Evolutionary conservation across 2,329 filamentous ascomycete species (phyloP).

Genomic region (Colletotrichum navitas): DNA sequence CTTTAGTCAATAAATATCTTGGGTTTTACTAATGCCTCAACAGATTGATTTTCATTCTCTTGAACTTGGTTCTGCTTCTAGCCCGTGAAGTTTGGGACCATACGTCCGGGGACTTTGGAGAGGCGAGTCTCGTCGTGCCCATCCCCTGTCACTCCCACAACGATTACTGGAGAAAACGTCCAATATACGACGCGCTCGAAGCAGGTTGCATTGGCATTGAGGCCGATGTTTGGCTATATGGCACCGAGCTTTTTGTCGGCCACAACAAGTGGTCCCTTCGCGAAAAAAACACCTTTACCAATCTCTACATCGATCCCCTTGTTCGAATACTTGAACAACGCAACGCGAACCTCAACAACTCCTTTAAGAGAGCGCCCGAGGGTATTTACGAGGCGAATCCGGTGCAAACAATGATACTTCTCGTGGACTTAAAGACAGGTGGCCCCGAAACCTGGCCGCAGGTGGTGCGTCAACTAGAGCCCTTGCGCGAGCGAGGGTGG

Average conservation of each 20-base stretch:
- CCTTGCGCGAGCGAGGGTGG: conserved; percentile 70
- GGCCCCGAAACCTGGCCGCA: conserved; percentile 64
- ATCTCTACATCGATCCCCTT: conserved; percentile 74
- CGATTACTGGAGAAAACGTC: conserved; percentile 75
- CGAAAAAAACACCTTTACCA: conserved; percentile 67
- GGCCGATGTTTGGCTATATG: conserved; percentile 76
- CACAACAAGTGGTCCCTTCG: conserved; percentile 69
- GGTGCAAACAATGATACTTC: conserved; percentile 67
- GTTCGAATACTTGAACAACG: conserved; percentile 68
- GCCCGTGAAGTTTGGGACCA: conserved; percentile 35
- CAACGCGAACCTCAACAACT: conserved; percentile 59
- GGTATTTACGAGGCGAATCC: conserved; percentile 71
- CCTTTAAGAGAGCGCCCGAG: conserved; percentile 49
- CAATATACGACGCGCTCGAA: conserved; percentile 71
- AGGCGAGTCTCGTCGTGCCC: conserved; percentile 55
- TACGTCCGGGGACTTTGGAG: conserved; percentile 13
- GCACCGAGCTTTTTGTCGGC: conserved; percentile 69
- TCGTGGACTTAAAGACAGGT: conserved; percentile 78
- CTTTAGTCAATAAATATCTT: background rate
- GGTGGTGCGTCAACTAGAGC: conserved; percentile 67
- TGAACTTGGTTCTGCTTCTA: conserved; percentile 37
- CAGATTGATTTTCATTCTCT: conserved; percentile 34
- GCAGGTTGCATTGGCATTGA: conserved; percentile 74
- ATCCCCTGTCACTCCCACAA: conserved; percentile 76
- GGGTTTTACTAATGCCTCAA: background rate